These are phyloP conservation scores for Sungouiella thailandica DNA, from an alignment of 805 yeast genomes.

Conservation along the genomic window DNA sequence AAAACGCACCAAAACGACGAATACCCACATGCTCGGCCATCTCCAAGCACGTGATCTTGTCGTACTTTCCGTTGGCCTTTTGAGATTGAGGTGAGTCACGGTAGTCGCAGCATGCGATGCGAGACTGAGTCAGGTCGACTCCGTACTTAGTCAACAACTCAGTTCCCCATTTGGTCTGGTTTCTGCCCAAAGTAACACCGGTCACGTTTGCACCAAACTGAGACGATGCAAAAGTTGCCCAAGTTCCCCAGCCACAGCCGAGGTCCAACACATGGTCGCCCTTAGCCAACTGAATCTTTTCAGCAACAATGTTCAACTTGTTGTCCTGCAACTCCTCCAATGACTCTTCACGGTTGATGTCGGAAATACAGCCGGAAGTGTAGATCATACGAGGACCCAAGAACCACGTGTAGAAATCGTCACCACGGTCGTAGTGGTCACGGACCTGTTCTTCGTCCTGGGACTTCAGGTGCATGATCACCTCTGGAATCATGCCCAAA, in stretches of 20 bases:
- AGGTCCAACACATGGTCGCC: slow-evolving; percentile 78
- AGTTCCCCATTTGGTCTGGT: slow-evolving; percentile 90
- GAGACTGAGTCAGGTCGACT: slow-evolving; percentile 61
- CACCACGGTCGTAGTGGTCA: slow-evolving; percentile 95
- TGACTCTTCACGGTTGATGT: slow-evolving; percentile 65
- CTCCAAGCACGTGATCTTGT: slow-evolving; percentile 86
- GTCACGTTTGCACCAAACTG: slow-evolving; percentile 83
- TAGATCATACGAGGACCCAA: slow-evolving; percentile 92
- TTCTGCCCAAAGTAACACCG: slow-evolving; percentile 84
- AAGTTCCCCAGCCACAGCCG: slow-evolving; percentile 97
- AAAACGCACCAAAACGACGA: slow-evolving; percentile 70
- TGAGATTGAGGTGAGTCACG: slow-evolving; percentile 79
- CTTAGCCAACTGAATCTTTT: slow-evolving; percentile 66
- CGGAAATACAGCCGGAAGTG: slow-evolving; percentile 80
- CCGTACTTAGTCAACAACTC: slow-evolving; percentile 64
- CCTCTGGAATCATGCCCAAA: slow-evolving; percentile 89
- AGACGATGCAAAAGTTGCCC: slow-evolving; percentile 77
- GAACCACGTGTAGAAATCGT: slow-evolving; percentile 91
- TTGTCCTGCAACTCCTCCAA: slow-evolving; percentile 83
- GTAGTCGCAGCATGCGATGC: slow-evolving; percentile 79
- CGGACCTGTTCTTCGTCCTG: slow-evolving; percentile 97
- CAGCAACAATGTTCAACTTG: slow-evolving; percentile 82
- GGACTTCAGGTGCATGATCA: slow-evolving; percentile 83
- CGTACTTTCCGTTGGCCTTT: slow-evolving; percentile 47
- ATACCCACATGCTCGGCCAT: slow-evolving; percentile 97